A percentile compares a stretch with the other conserved stretches of the same genome.
phyloP scores from a whole-genome alignment of 495 filamentous ascomycete species.

The Penicillium canariense region DNA sequence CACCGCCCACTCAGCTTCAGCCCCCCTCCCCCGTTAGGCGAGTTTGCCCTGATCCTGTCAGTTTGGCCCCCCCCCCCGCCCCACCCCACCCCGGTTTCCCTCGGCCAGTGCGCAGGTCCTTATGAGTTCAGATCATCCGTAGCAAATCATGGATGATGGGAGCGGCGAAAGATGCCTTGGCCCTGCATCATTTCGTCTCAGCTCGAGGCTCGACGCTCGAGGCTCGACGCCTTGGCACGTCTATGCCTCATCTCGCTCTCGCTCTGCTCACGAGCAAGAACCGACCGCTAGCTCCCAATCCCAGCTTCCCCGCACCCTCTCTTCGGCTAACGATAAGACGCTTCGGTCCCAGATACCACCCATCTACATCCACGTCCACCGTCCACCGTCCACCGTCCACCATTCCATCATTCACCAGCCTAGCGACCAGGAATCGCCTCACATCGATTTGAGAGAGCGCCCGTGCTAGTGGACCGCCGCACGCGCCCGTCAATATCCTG shows the following conservation, averaged over 20 bases:
- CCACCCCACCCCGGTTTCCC: too few species aligned
- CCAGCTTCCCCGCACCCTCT: conserved; percentile 20
- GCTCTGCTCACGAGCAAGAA: neutral
- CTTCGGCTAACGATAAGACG: conserved; percentile 19
- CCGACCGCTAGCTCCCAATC: neutral
- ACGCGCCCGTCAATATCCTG: neutral
- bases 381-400: neutral
- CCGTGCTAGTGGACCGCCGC: neutral
- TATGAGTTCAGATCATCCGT: neutral
- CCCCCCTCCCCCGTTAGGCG: conserved; percentile 12
- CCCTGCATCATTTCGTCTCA: neutral
- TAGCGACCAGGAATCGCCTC: neutral
- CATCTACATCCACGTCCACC: neutral
- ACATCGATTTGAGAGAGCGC: neutral
- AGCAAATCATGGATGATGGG: neutral
- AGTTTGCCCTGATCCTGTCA: neutral
- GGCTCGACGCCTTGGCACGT: conserved; percentile 10
- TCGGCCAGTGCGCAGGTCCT: too few species aligned
- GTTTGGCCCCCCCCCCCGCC: neutral
- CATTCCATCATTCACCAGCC: neutral
- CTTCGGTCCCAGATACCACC: neutral
- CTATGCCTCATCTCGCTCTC: conserved; percentile 3
- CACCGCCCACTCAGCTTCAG: conserved; percentile 3
- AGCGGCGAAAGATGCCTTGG: neutral
- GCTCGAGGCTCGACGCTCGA: neutral